phyloP scores from a whole-genome alignment of 2,329 filamentous ascomycete species.

The Botrytis fragariae region DNA sequence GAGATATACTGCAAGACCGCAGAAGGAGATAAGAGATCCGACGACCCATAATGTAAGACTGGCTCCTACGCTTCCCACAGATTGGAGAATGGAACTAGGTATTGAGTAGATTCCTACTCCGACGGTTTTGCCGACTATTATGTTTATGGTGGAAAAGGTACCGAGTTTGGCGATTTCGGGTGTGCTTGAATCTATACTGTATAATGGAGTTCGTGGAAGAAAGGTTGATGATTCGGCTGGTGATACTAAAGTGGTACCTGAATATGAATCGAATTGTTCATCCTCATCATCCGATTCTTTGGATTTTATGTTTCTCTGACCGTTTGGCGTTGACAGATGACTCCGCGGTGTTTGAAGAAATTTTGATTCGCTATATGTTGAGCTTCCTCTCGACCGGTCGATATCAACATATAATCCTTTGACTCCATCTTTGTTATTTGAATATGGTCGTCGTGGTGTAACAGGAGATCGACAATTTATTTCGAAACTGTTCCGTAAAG shows the following conservation, averaged over 20 bases:
- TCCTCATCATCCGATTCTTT: neutral
- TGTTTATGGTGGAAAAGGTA: neutral
- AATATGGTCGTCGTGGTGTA: neutral
- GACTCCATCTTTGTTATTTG: neutral
- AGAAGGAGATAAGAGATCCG: slow-evolving; percentile 46
- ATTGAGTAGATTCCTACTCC: slow-evolving; percentile 53
- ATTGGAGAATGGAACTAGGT: slow-evolving; percentile 54
- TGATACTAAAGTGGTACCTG: neutral
- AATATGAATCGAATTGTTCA: neutral
- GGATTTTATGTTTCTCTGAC: neutral
- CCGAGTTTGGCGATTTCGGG: neutral
- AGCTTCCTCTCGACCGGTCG: neutral
- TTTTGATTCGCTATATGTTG: neutral
- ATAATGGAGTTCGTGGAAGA: neutral
- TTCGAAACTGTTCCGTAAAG: neutral
- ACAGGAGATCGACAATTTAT: neutral
- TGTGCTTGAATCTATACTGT: neutral
- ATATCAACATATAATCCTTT: neutral
- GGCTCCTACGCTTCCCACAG: slow-evolving; percentile 54
- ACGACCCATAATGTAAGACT: slow-evolving; percentile 54
- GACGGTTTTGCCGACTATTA: slow-evolving; percentile 29
- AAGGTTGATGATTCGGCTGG: neutral
- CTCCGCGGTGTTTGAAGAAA: neutral
- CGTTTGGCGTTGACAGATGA: neutral
- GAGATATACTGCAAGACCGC: slow-evolving; percentile 39